Base-by-base conservation (phyloP, 2,329 filamentous ascomycete genomes). In the Metarhizium sp. region DNA sequence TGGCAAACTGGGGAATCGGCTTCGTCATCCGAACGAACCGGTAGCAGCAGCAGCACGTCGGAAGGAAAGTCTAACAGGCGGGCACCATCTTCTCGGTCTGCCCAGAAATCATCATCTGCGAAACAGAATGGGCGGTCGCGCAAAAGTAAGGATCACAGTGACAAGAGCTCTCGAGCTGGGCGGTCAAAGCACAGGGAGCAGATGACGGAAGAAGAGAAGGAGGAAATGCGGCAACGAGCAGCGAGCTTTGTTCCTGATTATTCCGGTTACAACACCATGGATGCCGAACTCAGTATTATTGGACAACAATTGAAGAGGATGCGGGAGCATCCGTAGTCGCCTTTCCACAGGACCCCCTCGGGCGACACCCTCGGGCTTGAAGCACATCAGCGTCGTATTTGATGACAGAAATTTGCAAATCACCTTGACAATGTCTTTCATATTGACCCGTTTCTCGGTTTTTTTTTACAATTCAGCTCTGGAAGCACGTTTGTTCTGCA, bases 231-330 rank as follows among this genome's bases (percentile, higher is more conserved):
- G 14, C 45, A 50, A 29, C 45, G 52, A 43, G 50, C 50, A 4
- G 52, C 51, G 7, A 53, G 32, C 46, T 59, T 55, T 42, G 48
- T 55, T 48, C 40, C 52, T 5, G 52, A 55, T 36, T 57, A 55
- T 43, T 29, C 50, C 11, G 57, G 55, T 40, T 59, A 59, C 47
- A 55, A 34, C 47, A 55, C 55, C 18, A 53, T 57, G 42, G 57
- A 59, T 32, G 38, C 55, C n/a, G 57, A 59, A 45, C 55, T 59
- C 20, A 50, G 25, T 29, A 57, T 59, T 11, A 48, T 59, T 25
- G 47, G 40, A 18, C 38, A 52, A 38, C 55, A 57, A 20, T 46
- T 59, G 34, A 53, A 53, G 53, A 34, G 32, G 32, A 47, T 53
- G 50, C 57, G 46, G 13, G 4, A 29, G n/a, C n/a, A 45, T 14